Conservation (phyloP, 2,329 filamentous ascomycete genomes). For the Macrophomina phaseolina region DNA sequence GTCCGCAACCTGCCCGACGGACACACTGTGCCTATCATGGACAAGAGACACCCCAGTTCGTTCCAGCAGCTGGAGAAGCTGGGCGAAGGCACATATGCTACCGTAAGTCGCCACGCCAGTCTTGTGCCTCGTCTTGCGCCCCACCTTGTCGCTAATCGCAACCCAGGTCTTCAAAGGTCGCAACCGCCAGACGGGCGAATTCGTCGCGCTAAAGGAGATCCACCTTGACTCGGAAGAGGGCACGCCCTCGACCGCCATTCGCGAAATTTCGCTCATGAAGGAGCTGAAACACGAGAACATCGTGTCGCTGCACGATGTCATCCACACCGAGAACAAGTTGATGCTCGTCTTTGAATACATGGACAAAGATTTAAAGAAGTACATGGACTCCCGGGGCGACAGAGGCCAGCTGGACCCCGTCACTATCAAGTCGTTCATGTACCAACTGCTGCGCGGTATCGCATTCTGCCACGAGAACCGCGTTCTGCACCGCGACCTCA, state of each 20-base stretch:
- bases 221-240: constrained; percentile 98
- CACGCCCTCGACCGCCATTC: constrained; percentile 94
- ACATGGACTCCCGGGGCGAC: constrained; percentile 94
- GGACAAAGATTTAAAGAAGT: constrained; percentile 98
- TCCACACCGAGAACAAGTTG: constrained; percentile 98
- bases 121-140: constrained; percentile 25
- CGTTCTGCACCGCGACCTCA: constrained; percentile 92
- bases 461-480: constrained; percentile 98
- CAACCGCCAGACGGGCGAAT: constrained; percentile 94
- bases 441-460: constrained; percentile 92
- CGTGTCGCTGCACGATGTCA: constrained; percentile 95
- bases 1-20: constrained; percentile 54
- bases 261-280: constrained; percentile 99
- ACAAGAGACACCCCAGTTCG: constrained; percentile 92
- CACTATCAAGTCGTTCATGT: constrained; percentile 99
- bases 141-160: constrained; percentile 32
- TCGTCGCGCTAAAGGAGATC: constrained; percentile 97
- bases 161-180: constrained; percentile 94
- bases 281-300: constrained; percentile 99
- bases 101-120: constrained; percentile 63
- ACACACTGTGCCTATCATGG: constrained; percentile 66
- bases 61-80: constrained; percentile 99
- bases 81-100: constrained; percentile 98
- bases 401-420: constrained; percentile 84
- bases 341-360: constrained; percentile 99